These are phyloP conservation scores for Candida caryicola DNA, from an alignment of 805 yeast species.

Conservation along the genomic window DNA sequence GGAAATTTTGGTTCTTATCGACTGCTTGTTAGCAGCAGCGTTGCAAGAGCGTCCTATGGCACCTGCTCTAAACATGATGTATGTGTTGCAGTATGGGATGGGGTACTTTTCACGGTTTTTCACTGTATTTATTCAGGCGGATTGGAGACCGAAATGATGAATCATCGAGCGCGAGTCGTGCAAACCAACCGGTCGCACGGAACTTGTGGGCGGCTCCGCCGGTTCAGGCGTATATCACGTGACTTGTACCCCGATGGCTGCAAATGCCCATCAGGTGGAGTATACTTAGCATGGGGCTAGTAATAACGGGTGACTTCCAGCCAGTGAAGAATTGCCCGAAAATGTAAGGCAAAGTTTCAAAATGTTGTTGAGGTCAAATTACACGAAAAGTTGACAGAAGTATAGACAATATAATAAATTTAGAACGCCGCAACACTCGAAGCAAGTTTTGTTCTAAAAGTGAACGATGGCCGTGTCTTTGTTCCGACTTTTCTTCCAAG, in stretches of 20 bases:
- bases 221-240: constrained; percentile 3
- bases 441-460: no score
- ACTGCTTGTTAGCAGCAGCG: background rate
- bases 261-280: background rate
- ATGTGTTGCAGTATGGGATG: background rate
- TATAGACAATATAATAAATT: no score
- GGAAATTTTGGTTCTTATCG: constrained; percentile 20
- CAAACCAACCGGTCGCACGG: background rate
- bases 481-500: no score
- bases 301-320: no score
- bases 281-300: no score
- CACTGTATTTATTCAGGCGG: constrained; percentile 1
- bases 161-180: constrained; percentile 4
- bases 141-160: constrained; percentile 1
- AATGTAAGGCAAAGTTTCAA: no score
- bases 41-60: constrained; percentile 1
- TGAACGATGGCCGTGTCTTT: no score
- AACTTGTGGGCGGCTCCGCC: constrained; percentile 4
- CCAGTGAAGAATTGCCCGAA: no score
- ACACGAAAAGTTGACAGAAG: no score
- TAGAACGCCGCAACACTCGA: no score
- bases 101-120: constrained; percentile 5
- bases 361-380: no score
- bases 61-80: constrained; percentile 5
- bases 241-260: background rate